Percentiles rank a stretch among this genome's conserved stretches.
These are phyloP conservation scores for Chalciporus piperatus DNA, from an alignment of 768 basidiomycete species.

Conservation along the genomic window DNA sequence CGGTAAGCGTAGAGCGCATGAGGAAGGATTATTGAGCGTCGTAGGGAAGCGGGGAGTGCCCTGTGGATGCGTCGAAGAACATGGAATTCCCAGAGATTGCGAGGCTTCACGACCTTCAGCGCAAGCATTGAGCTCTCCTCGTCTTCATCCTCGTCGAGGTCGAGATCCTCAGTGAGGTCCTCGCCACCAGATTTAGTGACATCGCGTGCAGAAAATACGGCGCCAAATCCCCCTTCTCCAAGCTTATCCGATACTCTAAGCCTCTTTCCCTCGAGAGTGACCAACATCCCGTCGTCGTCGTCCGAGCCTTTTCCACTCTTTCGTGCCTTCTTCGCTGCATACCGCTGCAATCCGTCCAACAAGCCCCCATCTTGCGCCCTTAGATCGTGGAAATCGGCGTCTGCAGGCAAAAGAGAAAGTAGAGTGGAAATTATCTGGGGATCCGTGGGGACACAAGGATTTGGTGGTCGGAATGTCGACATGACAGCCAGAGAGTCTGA, in stretches of 20 bases:
- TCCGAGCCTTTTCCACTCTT: conserved; percentile 33
- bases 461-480: conserved; percentile 68
- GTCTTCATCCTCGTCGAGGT: conserved; percentile 48
- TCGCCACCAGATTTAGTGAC: conserved; percentile 39
- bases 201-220: conserved; percentile 85
- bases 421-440: conserved; percentile 58
- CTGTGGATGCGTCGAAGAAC: conserved; percentile 76
- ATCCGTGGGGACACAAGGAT: conserved; percentile 88
- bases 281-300: conserved; percentile 41
- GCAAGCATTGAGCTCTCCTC: conserved; percentile 65
- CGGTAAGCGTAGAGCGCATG: conserved; percentile 77
- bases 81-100: conserved; percentile 91
- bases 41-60: conserved; percentile 56
- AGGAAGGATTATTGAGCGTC: conserved; percentile 70
- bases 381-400: conserved; percentile 61
- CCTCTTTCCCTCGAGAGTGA: conserved; percentile 60
- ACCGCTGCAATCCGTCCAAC: conserved; percentile 72
- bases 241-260: conserved; percentile 83
- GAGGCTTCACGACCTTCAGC: conserved; percentile 87
- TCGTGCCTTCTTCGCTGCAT: conserved; percentile 46
- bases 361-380: conserved; percentile 50
- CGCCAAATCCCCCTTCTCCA: conserved; percentile 95
- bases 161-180: conserved; percentile 43
- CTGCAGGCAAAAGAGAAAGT: conserved; percentile 59
- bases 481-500: conserved; percentile 59